A percentile compares a stretch with the other conserved stretches of the same genome.
Conservation (phyloP, 495 filamentous ascomycete genomes). For the Aeminium ludgeri region DNA sequence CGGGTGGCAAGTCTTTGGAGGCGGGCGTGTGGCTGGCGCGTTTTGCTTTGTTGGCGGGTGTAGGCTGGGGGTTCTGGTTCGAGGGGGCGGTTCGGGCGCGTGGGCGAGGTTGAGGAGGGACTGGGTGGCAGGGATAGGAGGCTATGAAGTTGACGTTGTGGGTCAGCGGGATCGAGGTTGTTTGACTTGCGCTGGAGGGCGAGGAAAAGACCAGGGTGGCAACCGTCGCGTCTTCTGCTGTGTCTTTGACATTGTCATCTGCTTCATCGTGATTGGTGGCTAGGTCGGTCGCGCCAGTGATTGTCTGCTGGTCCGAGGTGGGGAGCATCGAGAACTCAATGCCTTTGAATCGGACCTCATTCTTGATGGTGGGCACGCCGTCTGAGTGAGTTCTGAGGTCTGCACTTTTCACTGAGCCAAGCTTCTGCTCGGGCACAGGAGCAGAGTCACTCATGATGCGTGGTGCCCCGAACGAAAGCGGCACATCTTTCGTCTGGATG, state of each 20-base stretch:
- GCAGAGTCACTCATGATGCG: conserved; percentile 28
- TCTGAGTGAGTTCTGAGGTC: conserved; percentile 43
- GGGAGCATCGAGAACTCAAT: neutral
- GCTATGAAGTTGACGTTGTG: conserved; percentile 23
- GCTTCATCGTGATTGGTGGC: too few relatives aligned
- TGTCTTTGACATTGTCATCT: neutral
- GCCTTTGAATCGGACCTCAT: conserved; percentile 11
- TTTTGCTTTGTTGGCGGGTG: neutral
- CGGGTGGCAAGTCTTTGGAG: conserved; percentile 1
- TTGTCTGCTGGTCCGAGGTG: neutral
- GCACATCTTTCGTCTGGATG: conserved; percentile 23
- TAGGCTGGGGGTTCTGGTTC: conserved; percentile 7
- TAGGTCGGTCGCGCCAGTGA: too few relatives aligned
- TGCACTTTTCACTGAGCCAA: conserved; percentile 32
- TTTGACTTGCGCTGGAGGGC: conserved; percentile 3
- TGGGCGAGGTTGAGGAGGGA: conserved; percentile 4
- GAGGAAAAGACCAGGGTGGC: conserved; percentile 21
- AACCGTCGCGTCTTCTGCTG: neutral
- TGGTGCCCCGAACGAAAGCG: conserved; percentile 19
- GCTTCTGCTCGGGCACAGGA: conserved; percentile 35
- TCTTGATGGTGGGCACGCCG: conserved; percentile 8
- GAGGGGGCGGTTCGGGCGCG: conserved; percentile 1
- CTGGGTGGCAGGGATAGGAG: conserved; percentile 22
- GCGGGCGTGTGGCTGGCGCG: neutral
- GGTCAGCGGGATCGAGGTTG: conserved; percentile 12